Base-by-base conservation (phyloP, 164 flowering plant species). In the Tetracentron sinense region DNA sequence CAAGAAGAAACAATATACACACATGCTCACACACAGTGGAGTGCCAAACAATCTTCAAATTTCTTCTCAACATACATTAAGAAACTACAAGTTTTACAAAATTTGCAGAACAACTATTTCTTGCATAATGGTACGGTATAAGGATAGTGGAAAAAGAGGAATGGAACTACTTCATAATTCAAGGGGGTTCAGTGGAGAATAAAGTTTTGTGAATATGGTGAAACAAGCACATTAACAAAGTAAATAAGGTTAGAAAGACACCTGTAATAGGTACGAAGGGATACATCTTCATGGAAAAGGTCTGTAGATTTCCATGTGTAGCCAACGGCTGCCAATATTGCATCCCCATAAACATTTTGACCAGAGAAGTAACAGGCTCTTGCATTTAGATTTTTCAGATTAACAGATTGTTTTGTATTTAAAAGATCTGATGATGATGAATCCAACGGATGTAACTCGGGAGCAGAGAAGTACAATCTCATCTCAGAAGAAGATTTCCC, bases 401-500 rank as follows among this genome's bases (percentile, higher is more conserved):
- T 46, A 60, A 48, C 22, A 54, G 44, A 50, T 58, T 72, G 78
- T 52, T 74, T 52, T 21, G 7, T 65, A 61, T 71, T 44, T 54
- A 25, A 47, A 56, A 64, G 68, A 58, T 70, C 78, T 48, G 46
- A 66, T 26, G 78, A 56, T 49, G 75, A 65, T 23, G 46, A 30
- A 58, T 74, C 79, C 60, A 68, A 54, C 17, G 63, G 47, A 56
- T 27, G 62, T 29, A 72, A 58, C 63, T 77, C 65, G 16, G 84
- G 78, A 66, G 77, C 76, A 62, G 79, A 64, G 74, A 77, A 89
- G 74, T 89, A 90, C 54, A 92, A 56, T 79, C 99, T 84, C 64
- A 73, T 79, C 75, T 95, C 99, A 11, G 97, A 87, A 29, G 97
- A 84, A 54, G 96, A 70, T 71, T 80, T 92, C 35, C 99, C 96